phyloP scores from a whole-genome alignment of 169 alveolate genomes.

The Plasmodium berghei region DNA sequence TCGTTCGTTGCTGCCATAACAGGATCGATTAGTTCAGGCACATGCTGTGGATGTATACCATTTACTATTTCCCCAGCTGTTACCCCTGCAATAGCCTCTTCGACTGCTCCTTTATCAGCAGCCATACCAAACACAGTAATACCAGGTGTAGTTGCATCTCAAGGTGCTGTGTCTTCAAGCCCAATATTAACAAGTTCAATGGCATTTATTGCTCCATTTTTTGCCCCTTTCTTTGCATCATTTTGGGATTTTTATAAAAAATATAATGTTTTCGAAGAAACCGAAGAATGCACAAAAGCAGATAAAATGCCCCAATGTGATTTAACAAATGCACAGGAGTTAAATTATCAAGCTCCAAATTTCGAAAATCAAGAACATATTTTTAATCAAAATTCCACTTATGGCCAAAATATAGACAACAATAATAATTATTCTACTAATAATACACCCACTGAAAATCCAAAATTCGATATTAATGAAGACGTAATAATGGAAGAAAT shows the following conservation, averaged over 20 bases:
- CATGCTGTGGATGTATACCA: constrained; percentile 76
- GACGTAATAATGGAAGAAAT: constrained; percentile 11
- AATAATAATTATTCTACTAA: constrained; percentile 25
- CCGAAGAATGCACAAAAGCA: constrained; percentile 9
- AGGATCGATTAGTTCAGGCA: constrained; percentile 73
- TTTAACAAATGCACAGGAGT: constrained; percentile 32
- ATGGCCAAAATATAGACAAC: not conserved
- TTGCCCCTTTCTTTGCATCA: constrained; percentile 53
- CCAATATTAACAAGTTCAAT: constrained; percentile 64
- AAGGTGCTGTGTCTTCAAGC: constrained; percentile 66
- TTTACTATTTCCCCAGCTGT: constrained; percentile 57
- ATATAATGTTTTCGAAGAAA: constrained; percentile 33
- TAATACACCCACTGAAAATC: not conserved
- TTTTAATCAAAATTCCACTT: constrained; percentile 1
- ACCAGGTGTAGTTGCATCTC: constrained; percentile 73
- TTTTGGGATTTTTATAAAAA: constrained; percentile 49
- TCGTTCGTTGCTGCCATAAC: constrained; percentile 73
- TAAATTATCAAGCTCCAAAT: constrained; percentile 1
- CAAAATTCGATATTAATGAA: constrained; percentile 24
- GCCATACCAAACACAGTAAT: constrained; percentile 61
- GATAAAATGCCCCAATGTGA: constrained; percentile 60
- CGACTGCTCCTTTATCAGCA: constrained; percentile 72
- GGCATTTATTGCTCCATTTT: constrained; percentile 59
- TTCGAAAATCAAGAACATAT: not conserved
- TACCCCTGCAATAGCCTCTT: constrained; percentile 62